Conservation (phyloP, 148 eudicot genomes). For the Nyssa sinensis region DNA sequence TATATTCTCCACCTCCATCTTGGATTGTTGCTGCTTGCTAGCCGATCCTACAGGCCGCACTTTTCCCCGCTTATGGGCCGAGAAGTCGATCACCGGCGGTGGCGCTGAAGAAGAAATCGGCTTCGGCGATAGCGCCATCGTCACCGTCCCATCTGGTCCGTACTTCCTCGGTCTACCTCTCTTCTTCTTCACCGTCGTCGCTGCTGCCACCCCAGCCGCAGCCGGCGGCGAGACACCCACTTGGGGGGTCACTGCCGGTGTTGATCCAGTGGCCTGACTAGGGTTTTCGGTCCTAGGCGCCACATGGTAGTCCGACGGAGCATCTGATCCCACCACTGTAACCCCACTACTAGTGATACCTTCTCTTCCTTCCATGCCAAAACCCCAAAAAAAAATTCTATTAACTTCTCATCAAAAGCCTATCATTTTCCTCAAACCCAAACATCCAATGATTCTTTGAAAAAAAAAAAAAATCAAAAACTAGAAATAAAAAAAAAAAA, state of each 20-base stretch:
- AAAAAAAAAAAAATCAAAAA: slow-evolving; percentile 12
- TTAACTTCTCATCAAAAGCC: slow-evolving; percentile 23
- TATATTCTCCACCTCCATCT: slow-evolving; percentile 49
- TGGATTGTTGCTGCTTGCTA: slow-evolving; percentile 54
- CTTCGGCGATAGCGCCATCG: slow-evolving; percentile 60
- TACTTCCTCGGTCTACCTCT: slow-evolving; percentile 95
- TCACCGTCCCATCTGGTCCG: slow-evolving; percentile 69
- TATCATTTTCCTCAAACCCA: slow-evolving; percentile 19
- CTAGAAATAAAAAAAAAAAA: no score
- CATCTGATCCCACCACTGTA: slow-evolving; percentile 90
- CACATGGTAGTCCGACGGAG: slow-evolving; percentile 79
- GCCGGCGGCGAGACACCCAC: slow-evolving; percentile 24
- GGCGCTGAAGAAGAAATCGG: slow-evolving; percentile 67
- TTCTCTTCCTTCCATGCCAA: slow-evolving; percentile 55
- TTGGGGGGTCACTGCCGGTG: slow-evolving; percentile 31
- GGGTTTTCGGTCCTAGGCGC: slow-evolving; percentile 64
- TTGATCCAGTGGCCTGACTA: slow-evolving; percentile 41
- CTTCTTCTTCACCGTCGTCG: slow-evolving; percentile 55
- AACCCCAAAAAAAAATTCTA: slow-evolving; percentile 3
- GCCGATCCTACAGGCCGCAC: slow-evolving; percentile 33
- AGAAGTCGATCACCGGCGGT: slow-evolving; percentile 79
- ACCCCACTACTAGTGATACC: slow-evolving; percentile 56
- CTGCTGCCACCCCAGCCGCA: slow-evolving; percentile 11
- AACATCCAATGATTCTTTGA: not conserved
- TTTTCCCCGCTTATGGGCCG: slow-evolving; percentile 64